phyloP scores from a whole-genome alignment of 805 yeast genomes.

The Isabelozyma heimii region DNA sequence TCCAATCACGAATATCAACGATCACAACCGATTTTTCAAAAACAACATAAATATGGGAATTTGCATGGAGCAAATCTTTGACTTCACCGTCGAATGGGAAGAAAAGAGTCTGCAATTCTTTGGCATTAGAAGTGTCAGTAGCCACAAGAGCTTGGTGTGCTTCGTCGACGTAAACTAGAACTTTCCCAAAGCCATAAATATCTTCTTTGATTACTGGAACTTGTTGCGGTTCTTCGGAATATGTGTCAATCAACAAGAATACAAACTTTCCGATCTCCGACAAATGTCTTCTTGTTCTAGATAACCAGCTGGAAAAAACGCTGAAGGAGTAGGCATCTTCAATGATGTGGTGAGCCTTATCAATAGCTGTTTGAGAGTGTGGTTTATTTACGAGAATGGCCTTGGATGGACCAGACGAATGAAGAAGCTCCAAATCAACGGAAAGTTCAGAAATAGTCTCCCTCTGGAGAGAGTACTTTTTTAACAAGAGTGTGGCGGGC shows the following conservation, averaged over 20 bases:
- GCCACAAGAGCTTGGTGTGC: conserved; percentile 33
- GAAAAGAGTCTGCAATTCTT: conserved; percentile 34
- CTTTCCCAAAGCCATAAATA: conserved; percentile 30
- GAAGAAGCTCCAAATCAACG: neutral
- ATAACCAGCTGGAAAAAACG: conserved; percentile 22
- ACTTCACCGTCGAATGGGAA: conserved; percentile 9
- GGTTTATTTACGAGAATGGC: conserved; percentile 32
- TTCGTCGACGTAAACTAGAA: conserved; percentile 25
- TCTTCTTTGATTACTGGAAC: conserved; percentile 8
- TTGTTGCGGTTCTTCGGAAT: neutral
- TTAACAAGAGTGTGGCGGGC: neutral
- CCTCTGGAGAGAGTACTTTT: neutral
- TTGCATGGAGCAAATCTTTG: conserved; percentile 5
- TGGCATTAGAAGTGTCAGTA: conserved; percentile 39
- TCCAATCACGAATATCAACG: conserved; percentile 11
- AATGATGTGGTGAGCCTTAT: conserved; percentile 28
- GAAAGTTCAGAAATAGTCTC: conserved; percentile 1
- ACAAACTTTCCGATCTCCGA: conserved; percentile 28
- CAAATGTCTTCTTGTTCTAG: conserved; percentile 30
- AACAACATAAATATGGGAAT: conserved; percentile 7
- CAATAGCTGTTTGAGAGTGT: conserved; percentile 20
- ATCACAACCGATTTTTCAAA: conserved; percentile 6
- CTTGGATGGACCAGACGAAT: neutral
- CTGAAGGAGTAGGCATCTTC: conserved; percentile 23
- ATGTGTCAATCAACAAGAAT: conserved; percentile 4